These are phyloP conservation scores for Alternaria sp. DNA, from an alignment of 2,329 filamentous ascomycete species.

Conservation along the genomic window DNA sequence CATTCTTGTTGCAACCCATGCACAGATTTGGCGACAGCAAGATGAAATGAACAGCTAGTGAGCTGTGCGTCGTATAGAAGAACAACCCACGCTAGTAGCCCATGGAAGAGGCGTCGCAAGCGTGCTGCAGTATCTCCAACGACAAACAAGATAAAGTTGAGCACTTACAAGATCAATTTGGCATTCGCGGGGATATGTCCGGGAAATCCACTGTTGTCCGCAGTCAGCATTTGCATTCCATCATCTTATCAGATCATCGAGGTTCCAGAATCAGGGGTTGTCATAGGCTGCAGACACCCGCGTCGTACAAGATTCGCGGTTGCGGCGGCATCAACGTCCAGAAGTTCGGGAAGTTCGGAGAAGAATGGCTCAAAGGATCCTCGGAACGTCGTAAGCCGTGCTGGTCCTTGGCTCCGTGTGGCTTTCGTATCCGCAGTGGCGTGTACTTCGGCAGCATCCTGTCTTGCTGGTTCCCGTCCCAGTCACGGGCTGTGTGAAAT, in stretches of 20 bases:
- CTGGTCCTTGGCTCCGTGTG: not conserved
- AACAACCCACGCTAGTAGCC: slow-evolving; percentile 6
- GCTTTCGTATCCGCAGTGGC: not conserved
- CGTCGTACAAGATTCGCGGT: slow-evolving; percentile 7
- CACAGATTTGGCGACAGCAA: slow-evolving; percentile 1
- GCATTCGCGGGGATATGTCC: slow-evolving; percentile 78
- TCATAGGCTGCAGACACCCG: slow-evolving; percentile 7
- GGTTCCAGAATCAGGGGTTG: not conserved
- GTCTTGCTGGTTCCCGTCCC: slow-evolving; percentile 6
- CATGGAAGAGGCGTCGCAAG: not conserved
- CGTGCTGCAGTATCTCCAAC: slow-evolving; percentile 7
- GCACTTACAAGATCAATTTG: slow-evolving; percentile 83
- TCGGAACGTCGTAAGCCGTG: not conserved
- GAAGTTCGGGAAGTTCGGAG: not conserved
- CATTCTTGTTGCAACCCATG: slow-evolving; percentile 7
- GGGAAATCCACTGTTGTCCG: slow-evolving; percentile 72
- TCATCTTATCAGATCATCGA: slow-evolving; percentile 21
- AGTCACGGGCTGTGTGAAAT: slow-evolving; percentile 9
- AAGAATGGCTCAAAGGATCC: not conserved
- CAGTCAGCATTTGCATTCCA: slow-evolving; percentile 30
- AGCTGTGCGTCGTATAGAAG: slow-evolving; percentile 17
- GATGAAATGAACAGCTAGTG: slow-evolving; percentile 8
- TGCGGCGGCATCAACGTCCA: slow-evolving; percentile 4
- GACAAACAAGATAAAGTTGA: slow-evolving; percentile 13
- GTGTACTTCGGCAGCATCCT: slow-evolving; percentile 1